phyloP scores from a whole-genome alignment of 2,329 filamentous ascomycete species.

The Bipolaris oryzae region DNA sequence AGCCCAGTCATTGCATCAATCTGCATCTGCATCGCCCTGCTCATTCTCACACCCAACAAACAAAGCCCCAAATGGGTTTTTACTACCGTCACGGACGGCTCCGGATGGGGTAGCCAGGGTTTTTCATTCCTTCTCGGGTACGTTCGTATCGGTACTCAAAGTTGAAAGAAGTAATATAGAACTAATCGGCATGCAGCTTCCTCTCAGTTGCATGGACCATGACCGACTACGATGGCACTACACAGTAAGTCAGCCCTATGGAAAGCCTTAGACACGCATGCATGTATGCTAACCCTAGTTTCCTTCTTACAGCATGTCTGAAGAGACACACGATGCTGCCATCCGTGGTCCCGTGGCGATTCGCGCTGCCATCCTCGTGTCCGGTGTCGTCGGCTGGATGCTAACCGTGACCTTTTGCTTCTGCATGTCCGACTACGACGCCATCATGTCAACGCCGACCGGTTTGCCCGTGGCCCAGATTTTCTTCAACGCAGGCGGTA shows the following conservation, averaged over 20 bases:
- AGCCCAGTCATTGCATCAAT: slow-evolving; percentile 61
- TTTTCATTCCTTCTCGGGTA: slow-evolving; percentile 68
- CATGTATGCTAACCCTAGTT: too few relatives aligned
- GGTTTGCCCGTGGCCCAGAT: slow-evolving; percentile 65
- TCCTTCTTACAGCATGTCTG: slow-evolving; percentile 60
- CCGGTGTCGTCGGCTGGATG: slow-evolving; percentile 65
- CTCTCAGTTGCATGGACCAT: slow-evolving; percentile 67
- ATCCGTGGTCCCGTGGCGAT: slow-evolving; percentile 66
- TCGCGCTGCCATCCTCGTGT: slow-evolving; percentile 63
- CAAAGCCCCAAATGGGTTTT: slow-evolving; percentile 66
- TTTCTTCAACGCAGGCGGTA: slow-evolving; percentile 65
- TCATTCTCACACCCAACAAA: slow-evolving; percentile 65
- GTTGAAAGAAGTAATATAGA: too few relatives aligned
- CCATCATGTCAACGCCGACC: slow-evolving; percentile 62
- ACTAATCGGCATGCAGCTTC: slow-evolving; percentile 45
- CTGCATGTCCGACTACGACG: slow-evolving; percentile 64
- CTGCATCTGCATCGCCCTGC: slow-evolving; percentile 63
- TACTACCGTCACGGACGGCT: slow-evolving; percentile 64
- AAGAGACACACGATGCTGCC: slow-evolving; percentile 69
- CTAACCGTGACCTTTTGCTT: slow-evolving; percentile 69
- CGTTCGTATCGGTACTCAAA: slow-evolving; percentile 21
- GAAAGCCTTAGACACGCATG: slow-evolving; percentile 19
- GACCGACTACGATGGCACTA: slow-evolving; percentile 72
- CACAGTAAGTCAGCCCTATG: slow-evolving; percentile 56
- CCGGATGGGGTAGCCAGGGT: slow-evolving; percentile 65